Evolutionary conservation across 306 rosid species (phyloP).

Genomic region (Pyrus bretschneideri): DNA sequence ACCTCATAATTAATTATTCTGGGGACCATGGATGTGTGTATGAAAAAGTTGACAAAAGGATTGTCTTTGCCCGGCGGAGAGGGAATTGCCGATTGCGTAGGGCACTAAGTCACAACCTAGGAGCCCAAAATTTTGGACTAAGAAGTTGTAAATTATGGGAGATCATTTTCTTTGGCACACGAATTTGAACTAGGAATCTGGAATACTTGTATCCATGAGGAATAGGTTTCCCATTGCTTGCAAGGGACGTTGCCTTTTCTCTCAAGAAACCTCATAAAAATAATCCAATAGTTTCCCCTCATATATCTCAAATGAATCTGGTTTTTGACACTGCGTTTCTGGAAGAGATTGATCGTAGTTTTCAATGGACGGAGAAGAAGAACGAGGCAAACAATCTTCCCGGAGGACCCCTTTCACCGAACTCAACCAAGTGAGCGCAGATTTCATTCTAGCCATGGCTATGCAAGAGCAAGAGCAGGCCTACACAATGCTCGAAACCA

Average conservation of each 20-base stretch:
- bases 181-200: constrained; percentile 35
- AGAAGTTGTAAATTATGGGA: constrained; percentile 30
- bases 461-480: constrained; percentile 58
- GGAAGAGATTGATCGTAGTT: constrained; percentile 4
- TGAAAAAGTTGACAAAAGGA: not conserved
- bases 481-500: constrained; percentile 32
- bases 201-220: constrained; percentile 37
- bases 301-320: constrained; percentile 18
- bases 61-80: not conserved
- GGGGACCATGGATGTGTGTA: not conserved
- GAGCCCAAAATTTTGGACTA: constrained; percentile 21
- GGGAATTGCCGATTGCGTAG: not conserved
- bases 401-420: constrained; percentile 40
- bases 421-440: constrained; percentile 51
- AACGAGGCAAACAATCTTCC: constrained; percentile 45
- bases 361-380: constrained; percentile 44
- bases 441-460: constrained; percentile 44
- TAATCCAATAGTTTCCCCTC: constrained; percentile 14
- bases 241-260: constrained; percentile 39
- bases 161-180: constrained; percentile 23
- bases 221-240: constrained; percentile 51
- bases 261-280: constrained; percentile 26
- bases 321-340: not conserved
- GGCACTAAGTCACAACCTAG: constrained; percentile 6
- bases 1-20: not conserved